phyloP scores from a whole-genome alignment of 2,329 filamentous ascomycete species.

The Diaporthe destruens region DNA sequence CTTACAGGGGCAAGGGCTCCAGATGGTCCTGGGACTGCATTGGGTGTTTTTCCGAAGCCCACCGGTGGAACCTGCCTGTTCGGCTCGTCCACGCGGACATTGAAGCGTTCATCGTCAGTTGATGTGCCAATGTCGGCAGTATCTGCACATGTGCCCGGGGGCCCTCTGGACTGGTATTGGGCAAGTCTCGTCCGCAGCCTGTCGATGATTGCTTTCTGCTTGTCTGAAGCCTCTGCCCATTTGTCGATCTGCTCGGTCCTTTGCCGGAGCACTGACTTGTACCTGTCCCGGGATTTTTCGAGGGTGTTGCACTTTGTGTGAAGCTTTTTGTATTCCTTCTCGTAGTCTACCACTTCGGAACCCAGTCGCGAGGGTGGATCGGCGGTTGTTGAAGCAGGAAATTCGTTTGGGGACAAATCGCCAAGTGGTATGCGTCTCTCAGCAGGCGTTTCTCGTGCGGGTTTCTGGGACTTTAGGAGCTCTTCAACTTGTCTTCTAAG shows the following conservation, averaged over 20 bases:
- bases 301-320: conserved; percentile 57
- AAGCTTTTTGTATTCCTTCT: conserved; percentile 49
- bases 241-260: conserved; percentile 57
- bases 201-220: conserved; percentile 58
- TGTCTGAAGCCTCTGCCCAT: conserved; percentile 61
- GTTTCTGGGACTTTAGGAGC: conserved; percentile 44
- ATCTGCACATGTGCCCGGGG: neutral
- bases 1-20: neutral
- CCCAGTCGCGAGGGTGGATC: neutral
- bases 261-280: conserved; percentile 55
- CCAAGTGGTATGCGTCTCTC: conserved; percentile 35
- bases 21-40: neutral
- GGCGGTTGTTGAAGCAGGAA: neutral
- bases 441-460: conserved; percentile 19
- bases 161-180: neutral
- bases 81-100: neutral
- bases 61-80: neutral
- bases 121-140: too few relatives aligned
- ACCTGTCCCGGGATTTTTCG: conserved; percentile 55
- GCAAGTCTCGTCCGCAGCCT: conserved; percentile 55
- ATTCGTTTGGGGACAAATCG: conserved; percentile 41
- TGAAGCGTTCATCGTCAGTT: neutral
- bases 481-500: conserved; percentile 55
- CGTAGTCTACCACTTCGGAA: conserved; percentile 4
- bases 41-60: neutral